Evolutionary conservation across 768 basidiomycete species (phyloP).

Genomic region (Clavulina sp.): DNA sequence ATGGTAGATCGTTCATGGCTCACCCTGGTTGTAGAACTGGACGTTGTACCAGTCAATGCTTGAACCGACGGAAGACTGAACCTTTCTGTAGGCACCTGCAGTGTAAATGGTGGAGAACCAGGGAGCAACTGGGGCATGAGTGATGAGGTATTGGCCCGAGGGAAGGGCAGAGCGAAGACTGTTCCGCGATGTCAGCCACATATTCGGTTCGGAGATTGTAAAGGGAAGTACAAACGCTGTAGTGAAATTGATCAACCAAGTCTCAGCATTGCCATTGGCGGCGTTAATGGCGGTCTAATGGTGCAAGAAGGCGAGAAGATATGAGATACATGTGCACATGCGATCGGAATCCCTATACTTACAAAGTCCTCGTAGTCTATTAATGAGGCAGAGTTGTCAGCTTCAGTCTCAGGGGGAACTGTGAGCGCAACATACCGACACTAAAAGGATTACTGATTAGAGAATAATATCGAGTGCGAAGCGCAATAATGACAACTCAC

Average conservation of each 20-base stretch:
- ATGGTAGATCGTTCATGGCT: no score
- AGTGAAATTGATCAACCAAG: constrained; percentile 7
- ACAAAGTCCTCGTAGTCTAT: constrained; percentile 11
- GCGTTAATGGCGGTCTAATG: not conserved
- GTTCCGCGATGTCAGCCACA: no score
- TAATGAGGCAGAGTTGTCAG: no score
- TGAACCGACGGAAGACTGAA: constrained; percentile 2
- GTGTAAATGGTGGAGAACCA: constrained; percentile 4
- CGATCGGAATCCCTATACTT: not conserved
- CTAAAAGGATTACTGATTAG: no score
- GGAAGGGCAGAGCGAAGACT: constrained; percentile 5
- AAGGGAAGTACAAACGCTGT: no score
- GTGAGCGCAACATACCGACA: no score
- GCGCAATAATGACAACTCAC: no score
- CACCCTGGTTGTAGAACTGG: constrained; percentile 5
- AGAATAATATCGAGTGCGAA: no score
- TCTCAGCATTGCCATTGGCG: not conserved
- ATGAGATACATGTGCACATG: not conserved
- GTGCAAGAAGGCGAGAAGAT: not conserved
- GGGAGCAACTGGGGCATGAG: constrained; percentile 8
- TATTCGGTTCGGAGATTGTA: no score
- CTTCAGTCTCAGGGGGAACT: no score
- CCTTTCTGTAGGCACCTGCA: constrained; percentile 5
- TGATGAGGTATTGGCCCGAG: constrained; percentile 6
- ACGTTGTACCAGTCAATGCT: constrained; percentile 11